phyloP scores from a whole-genome alignment of 192 early-diverging fungal species.

The Cladochytrium replicatum region DNA sequence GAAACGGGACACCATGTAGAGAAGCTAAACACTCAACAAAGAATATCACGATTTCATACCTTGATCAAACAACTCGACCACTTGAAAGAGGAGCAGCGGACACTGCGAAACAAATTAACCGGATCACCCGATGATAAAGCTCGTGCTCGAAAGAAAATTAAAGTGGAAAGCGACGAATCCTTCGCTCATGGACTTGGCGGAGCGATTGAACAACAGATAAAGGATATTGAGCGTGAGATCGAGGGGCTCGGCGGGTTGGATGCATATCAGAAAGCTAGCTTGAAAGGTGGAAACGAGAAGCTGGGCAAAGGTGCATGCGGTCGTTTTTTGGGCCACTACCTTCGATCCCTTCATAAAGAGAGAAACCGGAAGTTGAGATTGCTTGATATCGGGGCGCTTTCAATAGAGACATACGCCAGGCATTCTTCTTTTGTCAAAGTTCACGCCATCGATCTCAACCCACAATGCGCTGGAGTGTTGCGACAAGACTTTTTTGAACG shows the following conservation, averaged over 20 bases:
- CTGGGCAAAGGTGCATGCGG: constrained; percentile 70
- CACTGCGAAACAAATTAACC: too few species aligned
- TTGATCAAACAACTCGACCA: too few species aligned
- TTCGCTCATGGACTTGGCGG: too few species aligned
- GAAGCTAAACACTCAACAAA: too few species aligned
- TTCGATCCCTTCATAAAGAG: constrained; percentile 28
- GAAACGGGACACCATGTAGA: too few species aligned
- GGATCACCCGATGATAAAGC: too few species aligned
- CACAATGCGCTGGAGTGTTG: constrained; percentile 58
- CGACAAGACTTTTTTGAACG: constrained; percentile 80
- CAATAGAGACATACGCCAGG: constrained; percentile 61
- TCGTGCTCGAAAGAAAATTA: too few species aligned
- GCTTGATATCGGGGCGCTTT: constrained; percentile 78
- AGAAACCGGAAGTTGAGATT: constrained; percentile 36
- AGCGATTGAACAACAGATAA: too few species aligned
- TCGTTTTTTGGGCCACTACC: constrained; percentile 62
- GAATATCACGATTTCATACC: too few species aligned
- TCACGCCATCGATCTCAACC: constrained; percentile 79
- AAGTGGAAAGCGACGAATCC: too few species aligned
- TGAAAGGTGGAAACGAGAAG: constrained; percentile 69
- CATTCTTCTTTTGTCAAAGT: constrained; percentile 57
- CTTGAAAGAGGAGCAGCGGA: too few species aligned
- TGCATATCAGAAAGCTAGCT: constrained; percentile 76
- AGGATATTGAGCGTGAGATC: constrained; percentile 24
- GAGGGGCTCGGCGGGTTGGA: constrained; percentile 74